Conservation (phyloP, 306 rosid species). For the Rosa lucieae region DNA sequence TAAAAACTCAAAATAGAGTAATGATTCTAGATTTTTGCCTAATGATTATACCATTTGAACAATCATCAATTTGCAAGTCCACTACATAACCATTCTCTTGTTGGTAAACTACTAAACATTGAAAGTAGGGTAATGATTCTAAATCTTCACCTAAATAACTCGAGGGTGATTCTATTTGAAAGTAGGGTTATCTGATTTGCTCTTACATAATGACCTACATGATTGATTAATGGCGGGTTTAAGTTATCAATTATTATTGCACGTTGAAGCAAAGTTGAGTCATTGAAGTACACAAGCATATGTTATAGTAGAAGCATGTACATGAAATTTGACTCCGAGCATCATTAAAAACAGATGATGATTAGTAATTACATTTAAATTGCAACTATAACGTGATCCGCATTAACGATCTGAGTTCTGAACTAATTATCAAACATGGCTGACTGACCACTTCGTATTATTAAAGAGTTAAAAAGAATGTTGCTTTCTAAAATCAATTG, state of each 20-base stretch:
- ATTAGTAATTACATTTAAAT: not conserved
- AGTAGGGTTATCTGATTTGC: not conserved
- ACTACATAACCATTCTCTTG: too few species aligned
- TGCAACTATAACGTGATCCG: conserved; percentile 13
- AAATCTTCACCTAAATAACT: not conserved
- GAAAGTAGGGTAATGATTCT: not conserved
- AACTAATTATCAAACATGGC: not conserved
- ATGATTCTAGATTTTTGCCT: not conserved
- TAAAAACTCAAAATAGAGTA: too few species aligned
- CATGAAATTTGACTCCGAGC: conserved; percentile 4
- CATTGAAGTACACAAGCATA: not conserved
- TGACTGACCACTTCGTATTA: not conserved
- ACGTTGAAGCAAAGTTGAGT: not conserved
- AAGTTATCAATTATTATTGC: not conserved
- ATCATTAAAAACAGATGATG: not conserved
- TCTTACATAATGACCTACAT: not conserved
- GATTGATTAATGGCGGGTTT: not conserved
- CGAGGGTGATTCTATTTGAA: not conserved
- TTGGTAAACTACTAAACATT: too few species aligned
- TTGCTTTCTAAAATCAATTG: not conserved
- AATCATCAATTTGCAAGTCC: too few species aligned
- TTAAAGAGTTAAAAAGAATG: not conserved
- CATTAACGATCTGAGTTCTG: conserved; percentile 1
- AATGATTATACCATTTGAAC: too few species aligned
- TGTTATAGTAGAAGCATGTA: not conserved